Evolutionary conservation across 2,329 filamentous ascomycete species (phyloP).

Genomic region (Penicillium nordicum): DNA sequence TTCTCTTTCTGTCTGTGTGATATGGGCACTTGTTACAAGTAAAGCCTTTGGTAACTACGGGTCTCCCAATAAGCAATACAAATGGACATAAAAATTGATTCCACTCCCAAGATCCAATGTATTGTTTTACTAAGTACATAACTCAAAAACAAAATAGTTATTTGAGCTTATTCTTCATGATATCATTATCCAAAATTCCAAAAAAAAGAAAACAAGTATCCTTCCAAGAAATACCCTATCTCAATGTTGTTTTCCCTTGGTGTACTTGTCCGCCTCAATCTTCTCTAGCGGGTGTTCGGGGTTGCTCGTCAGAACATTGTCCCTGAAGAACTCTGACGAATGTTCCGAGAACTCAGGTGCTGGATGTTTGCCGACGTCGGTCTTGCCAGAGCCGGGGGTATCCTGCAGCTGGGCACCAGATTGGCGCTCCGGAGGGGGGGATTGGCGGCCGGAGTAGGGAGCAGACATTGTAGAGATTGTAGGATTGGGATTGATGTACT

Average conservation of each 20-base stretch:
- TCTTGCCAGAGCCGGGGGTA: conserved; percentile 56
- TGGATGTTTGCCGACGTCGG: conserved; percentile 44
- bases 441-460: conserved; percentile 66
- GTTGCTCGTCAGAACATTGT: conserved; percentile 38
- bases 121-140: background rate
- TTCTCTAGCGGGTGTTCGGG: conserved; percentile 41
- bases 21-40: background rate
- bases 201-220: background rate
- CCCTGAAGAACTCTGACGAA: conserved; percentile 29
- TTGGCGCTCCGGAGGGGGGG: conserved; percentile 69
- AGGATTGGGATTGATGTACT: background rate
- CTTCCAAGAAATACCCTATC: background rate
- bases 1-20: conserved; percentile 1
- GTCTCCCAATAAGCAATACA: background rate
- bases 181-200: conserved; percentile 2
- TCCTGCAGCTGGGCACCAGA: conserved; percentile 61
- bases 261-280: conserved; percentile 36
- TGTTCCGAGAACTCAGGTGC: conserved; percentile 14
- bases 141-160: background rate
- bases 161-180: conserved; percentile 2
- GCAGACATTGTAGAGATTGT: conserved; percentile 52
- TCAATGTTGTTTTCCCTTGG: conserved; percentile 11
- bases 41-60: background rate
- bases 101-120: too few species aligned
- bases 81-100: background rate